Evolutionary conservation across 2,329 filamentous ascomycete genomes (phyloP), one percentile per base, ranked within the genome.

Genomic region (Fusarium camptoceras): DNA sequence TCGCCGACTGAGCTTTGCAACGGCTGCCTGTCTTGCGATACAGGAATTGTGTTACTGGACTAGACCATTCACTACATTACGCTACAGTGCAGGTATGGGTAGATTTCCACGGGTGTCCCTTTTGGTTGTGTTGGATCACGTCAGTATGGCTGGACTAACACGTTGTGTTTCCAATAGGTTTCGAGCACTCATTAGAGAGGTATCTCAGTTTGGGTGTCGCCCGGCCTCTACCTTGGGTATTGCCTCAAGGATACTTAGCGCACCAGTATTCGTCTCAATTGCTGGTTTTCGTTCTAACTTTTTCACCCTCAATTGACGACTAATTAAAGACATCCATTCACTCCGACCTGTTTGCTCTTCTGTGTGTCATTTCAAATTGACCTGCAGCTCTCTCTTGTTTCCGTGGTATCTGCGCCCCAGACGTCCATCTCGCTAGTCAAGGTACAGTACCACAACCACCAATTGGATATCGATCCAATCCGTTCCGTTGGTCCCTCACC

Each of bases 91-190:
- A 62, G 62, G 64, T 48, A 39, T 16, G 15, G 24, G 49, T 64
- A 59, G 50, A 57, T 53, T 46, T 34, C 48, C 42, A 25, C 46
- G 62, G 41, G 44, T 43, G 10, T 44, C 20, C 46, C 24, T 46
- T 41, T 65, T 71, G 50, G 46, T 44, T 39, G 54, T 47, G 44
- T 53, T 71, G 64, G 41, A 46, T 53, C 22, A 41, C 34, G 47
- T 49, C 22, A 46, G 41, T 56, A 30, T 16, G 41, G 46, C 42
- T 39, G 37, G 51, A 67, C 68, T 70, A 58, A 70, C 55, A 70
- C 34, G 50, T 55, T 57, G 44, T 44, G 49, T 68, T 64, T 65
- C 41, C 54, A 46, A 64, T 54, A 70, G 68, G 64, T 70, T 68
- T 68, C 59, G 60, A 57, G 48, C 41, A 57, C 22, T 56, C 34